Evolutionary conservation across 225 moss, liverwort and hornwort species (phyloP).

Genomic region (Polytrichum commune): DNA sequence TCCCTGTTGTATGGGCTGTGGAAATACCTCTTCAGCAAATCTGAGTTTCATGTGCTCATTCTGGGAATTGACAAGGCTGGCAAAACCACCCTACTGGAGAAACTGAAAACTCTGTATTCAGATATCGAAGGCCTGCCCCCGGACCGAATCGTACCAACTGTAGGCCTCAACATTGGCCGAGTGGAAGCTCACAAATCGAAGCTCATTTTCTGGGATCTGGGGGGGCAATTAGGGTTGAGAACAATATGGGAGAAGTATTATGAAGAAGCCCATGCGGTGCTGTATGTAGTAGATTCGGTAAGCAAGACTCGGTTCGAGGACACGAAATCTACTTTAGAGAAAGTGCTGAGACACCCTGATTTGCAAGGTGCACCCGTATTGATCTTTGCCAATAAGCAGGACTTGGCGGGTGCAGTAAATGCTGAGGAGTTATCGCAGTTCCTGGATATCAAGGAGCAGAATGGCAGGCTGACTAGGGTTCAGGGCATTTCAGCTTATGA

Average conservation of each 20-base stretch:
- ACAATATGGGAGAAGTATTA: conserved; percentile 99
- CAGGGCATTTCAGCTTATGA: conserved; percentile 92
- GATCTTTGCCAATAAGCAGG: conserved; percentile 96
- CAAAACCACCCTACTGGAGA: conserved; percentile 94
- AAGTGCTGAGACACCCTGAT: conserved; percentile 85
- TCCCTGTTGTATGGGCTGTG: conserved; percentile 96
- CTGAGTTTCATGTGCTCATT: conserved; percentile 99
- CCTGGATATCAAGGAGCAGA: conserved; percentile 71
- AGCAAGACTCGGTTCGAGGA: conserved; percentile 84
- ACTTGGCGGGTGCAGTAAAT: conserved; percentile 70
- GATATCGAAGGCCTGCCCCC: conserved; percentile 95
- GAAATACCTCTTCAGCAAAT: conserved; percentile 98
- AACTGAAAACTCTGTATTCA: conserved; percentile 92
- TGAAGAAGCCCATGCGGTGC: conserved; percentile 94
- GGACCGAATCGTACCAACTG: conserved; percentile 97
- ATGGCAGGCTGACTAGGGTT: conserved; percentile 53
- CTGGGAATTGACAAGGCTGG: conserved; percentile 99
- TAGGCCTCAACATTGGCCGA: conserved; percentile 91
- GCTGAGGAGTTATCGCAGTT: conserved; percentile 73
- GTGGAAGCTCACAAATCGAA: conserved; percentile 96
- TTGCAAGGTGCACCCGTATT: conserved; percentile 90
- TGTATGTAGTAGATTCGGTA: conserved; percentile 89
- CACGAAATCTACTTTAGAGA: conserved; percentile 83
- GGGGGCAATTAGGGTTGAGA: conserved; percentile 93
- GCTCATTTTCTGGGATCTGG: conserved; percentile 99